Conservation (phyloP, 148 eudicot species). For the Rhododendron molle region DNA sequence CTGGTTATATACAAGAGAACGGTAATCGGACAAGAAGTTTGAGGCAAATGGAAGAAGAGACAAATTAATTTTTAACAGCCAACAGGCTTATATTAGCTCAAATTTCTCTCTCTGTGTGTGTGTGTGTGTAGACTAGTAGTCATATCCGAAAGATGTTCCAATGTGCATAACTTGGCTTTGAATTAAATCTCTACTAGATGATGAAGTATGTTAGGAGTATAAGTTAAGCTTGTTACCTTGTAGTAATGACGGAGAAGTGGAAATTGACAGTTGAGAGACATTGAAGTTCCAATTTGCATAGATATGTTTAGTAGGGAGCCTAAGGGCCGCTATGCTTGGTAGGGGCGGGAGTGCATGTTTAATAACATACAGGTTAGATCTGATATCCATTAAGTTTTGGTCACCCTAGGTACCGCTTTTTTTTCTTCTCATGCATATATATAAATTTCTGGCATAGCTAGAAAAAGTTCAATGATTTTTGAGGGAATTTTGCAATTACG, state of each 20-base stretch:
- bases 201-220: not conserved
- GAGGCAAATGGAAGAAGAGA: conserved; percentile 1
- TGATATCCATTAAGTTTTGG: not conserved
- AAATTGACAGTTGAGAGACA: not conserved
- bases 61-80: not conserved
- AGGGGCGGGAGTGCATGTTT: not conserved
- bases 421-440: not conserved
- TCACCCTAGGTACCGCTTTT: not conserved
- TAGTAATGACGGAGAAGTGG: not conserved
- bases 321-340: not conserved
- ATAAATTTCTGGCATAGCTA: not conserved
- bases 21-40: not conserved
- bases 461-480: not conserved
- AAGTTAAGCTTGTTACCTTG: not conserved
- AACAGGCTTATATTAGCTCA: not conserved
- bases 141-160: not conserved
- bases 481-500: not conserved
- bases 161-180: not conserved
- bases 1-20: not conserved
- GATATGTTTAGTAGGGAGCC: not conserved
- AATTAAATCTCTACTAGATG: not conserved
- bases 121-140: not conserved
- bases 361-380: not conserved
- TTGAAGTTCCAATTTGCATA: not conserved
- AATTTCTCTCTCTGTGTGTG: not conserved